Conservation (phyloP, 2,329 filamentous ascomycete species). For the Torrubiella hemipterigena region DNA sequence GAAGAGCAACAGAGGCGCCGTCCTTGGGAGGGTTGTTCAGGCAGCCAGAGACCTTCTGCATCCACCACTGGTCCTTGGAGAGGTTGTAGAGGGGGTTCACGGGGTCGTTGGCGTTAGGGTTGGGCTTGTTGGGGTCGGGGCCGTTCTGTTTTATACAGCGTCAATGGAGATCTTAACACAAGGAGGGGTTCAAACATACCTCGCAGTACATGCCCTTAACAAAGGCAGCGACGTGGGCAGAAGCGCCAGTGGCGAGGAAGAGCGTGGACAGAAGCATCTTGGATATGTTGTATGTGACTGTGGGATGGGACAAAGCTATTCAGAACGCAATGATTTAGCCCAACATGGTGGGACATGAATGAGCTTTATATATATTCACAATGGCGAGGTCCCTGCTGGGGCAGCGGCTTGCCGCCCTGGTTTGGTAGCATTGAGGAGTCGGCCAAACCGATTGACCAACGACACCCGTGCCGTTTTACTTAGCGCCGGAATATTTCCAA, state of each 20-base stretch:
- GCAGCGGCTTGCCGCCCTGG: too few relatives aligned
- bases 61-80: conserved; percentile 34
- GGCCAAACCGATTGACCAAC: too few relatives aligned
- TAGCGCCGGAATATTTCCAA: too few relatives aligned
- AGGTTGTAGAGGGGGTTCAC: conserved; percentile 34
- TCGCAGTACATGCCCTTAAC: conserved; percentile 12
- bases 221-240: conserved; percentile 10
- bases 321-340: too few relatives aligned
- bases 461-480: too few relatives aligned
- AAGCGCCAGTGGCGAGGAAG: conserved; percentile 7
- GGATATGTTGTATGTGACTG: conserved; percentile 2
- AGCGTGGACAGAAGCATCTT: conserved; percentile 6
- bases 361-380: too few relatives aligned
- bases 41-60: conserved; percentile 35
- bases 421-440: too few relatives aligned
- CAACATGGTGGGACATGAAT: too few relatives aligned
- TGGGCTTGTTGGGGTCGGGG: conserved; percentile 18
- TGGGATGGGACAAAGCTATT: too few relatives aligned
- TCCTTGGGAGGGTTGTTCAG: conserved; percentile 21
- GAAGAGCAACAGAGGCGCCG: conserved; percentile 26
- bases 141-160: conserved; percentile 14
- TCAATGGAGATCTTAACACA: too few relatives aligned
- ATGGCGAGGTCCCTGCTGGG: too few relatives aligned
- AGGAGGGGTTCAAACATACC: background rate
- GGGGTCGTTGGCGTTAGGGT: conserved; percentile 29